These are phyloP conservation scores for Yarrowia galli DNA, from an alignment of 1,139 yeast species.

Conservation along the genomic window DNA sequence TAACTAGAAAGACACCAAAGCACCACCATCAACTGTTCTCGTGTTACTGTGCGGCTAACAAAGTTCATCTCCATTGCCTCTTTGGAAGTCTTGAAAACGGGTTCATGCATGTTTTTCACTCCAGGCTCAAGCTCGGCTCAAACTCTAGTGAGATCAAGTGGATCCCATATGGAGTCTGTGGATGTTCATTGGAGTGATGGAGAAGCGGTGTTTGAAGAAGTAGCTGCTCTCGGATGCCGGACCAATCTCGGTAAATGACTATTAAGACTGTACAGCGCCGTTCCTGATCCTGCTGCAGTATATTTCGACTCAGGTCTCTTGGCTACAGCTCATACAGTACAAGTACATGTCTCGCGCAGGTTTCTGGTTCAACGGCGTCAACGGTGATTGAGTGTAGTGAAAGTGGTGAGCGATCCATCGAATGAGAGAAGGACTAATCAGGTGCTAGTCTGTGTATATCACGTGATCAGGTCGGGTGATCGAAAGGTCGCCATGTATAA, in stretches of 20 bases:
- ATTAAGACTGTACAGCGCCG: neutral
- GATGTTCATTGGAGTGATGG: neutral
- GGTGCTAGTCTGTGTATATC: neutral
- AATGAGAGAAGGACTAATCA: no score
- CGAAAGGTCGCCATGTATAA: no score
- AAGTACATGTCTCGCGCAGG: conserved; percentile 12
- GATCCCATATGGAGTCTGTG: no score
- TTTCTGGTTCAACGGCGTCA: conserved; percentile 5
- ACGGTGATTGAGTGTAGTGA: no score
- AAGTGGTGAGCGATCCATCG: no score
- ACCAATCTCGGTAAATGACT: neutral
- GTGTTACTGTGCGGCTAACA: conserved; percentile 20
- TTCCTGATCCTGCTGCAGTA: neutral
- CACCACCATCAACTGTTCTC: no score
- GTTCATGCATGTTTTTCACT: neutral
- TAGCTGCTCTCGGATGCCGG: no score
- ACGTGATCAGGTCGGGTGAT: no score
- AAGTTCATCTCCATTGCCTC: neutral
- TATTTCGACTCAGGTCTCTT: conserved; percentile 27
- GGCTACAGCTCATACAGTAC: neutral
- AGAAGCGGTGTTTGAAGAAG: no score
- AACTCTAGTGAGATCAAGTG: neutral
- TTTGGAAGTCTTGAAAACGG: conserved; percentile 7
- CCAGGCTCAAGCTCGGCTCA: no score
- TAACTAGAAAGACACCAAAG: no score